phyloP scores from a whole-genome alignment of 2,329 filamentous ascomycete genomes.

The Paecilomyces sp. region DNA sequence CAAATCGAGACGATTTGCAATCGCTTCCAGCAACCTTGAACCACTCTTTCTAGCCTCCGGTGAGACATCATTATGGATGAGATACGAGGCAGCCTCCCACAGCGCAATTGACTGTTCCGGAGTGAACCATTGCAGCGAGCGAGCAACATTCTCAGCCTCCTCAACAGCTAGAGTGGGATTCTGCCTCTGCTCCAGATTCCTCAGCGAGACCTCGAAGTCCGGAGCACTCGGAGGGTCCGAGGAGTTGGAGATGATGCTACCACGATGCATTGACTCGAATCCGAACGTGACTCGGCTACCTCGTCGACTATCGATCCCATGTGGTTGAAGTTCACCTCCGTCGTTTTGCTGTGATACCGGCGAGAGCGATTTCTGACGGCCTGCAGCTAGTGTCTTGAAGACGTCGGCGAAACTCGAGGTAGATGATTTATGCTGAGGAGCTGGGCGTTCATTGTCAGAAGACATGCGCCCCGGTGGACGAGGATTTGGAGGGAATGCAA shows the following conservation, averaged over 20 bases:
- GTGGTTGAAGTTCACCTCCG: slow-evolving; percentile 20
- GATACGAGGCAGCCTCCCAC: slow-evolving; percentile 32
- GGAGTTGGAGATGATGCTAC: slow-evolving; percentile 30
- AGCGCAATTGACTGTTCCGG: slow-evolving; percentile 33
- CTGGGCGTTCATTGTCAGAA: slow-evolving; percentile 34
- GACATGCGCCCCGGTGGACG: slow-evolving; percentile 27
- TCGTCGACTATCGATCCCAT: slow-evolving; percentile 25
- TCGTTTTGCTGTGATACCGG: slow-evolving; percentile 25
- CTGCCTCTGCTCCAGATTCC: slow-evolving; percentile 25
- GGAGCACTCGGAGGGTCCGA: slow-evolving; percentile 30
- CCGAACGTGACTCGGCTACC: slow-evolving; percentile 25
- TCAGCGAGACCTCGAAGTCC: slow-evolving; percentile 31
- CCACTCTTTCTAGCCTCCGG: slow-evolving; percentile 29
- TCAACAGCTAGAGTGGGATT: slow-evolving; percentile 29
- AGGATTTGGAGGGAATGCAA: slow-evolving; percentile 2
- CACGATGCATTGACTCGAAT: slow-evolving; percentile 36
- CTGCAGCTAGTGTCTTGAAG: slow-evolving; percentile 34
- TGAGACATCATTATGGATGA: slow-evolving; percentile 28
- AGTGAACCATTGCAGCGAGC: slow-evolving; percentile 26
- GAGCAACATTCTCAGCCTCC: slow-evolving; percentile 29
- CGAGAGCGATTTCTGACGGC: slow-evolving; percentile 31
- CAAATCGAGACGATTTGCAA: slow-evolving; percentile 32
- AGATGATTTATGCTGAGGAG: slow-evolving; percentile 27
- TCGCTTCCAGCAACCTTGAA: slow-evolving; percentile 27
- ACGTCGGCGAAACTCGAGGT: slow-evolving; percentile 36